Evolutionary conservation across 2,329 filamentous ascomycete genomes (phyloP).

Genomic region (Epichloe hybrida): DNA sequence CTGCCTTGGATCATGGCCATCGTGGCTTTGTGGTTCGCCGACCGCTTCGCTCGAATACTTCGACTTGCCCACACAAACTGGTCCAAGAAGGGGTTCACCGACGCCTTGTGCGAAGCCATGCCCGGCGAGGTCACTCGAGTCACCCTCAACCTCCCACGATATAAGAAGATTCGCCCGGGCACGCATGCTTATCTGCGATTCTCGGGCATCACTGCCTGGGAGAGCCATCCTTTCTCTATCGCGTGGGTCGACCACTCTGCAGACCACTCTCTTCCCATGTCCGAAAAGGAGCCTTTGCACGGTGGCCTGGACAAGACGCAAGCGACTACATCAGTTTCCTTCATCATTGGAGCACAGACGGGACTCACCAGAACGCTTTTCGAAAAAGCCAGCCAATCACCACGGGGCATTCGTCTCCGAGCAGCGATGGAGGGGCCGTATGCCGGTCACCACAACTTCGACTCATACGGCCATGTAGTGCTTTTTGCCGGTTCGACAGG

Average conservation of each 20-base stretch:
- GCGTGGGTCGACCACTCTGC: constrained; percentile 54
- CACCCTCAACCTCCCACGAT: constrained; percentile 54
- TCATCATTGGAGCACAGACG: constrained; percentile 76
- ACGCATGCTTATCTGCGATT: constrained; percentile 67
- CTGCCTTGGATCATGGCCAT: constrained; percentile 62
- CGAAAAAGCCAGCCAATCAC: constrained; percentile 46
- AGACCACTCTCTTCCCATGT: constrained; percentile 23
- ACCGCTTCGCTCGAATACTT: constrained; percentile 51
- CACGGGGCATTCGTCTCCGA: constrained; percentile 44
- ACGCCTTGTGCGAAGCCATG: constrained; percentile 53
- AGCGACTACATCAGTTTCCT: constrained; percentile 50
- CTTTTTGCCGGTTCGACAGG: constrained; percentile 88
- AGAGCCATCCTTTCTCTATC: constrained; percentile 66
- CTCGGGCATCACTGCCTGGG: constrained; percentile 50
- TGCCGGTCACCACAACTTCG: constrained; percentile 66
- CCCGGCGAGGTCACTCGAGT: constrained; percentile 58
- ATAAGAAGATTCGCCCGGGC: constrained; percentile 52
- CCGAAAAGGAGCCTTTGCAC: constrained; percentile 27
- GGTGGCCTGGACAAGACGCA: constrained; percentile 24
- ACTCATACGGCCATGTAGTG: constrained; percentile 84
- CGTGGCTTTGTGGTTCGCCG: constrained; percentile 62
- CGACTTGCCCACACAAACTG: constrained; percentile 55
- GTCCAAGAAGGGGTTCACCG: constrained; percentile 43
- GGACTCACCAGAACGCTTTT: constrained; percentile 79
- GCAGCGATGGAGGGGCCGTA: constrained; percentile 87